These are phyloP conservation scores for Coprinopsis sp. DNA, from an alignment of 768 basidiomycete species.

Conservation along the genomic window DNA sequence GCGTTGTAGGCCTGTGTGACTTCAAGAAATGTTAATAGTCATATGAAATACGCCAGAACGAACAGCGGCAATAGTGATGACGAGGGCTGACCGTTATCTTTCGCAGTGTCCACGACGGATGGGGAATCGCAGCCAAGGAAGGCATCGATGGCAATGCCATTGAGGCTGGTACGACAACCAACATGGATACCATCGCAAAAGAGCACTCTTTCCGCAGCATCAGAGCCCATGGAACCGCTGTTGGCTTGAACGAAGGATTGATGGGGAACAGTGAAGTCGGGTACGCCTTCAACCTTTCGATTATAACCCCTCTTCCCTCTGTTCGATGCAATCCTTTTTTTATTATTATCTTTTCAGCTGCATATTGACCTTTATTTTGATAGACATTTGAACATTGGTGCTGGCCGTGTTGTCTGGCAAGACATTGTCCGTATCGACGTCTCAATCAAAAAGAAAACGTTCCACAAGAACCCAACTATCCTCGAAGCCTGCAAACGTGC, in stretches of 20 bases:
- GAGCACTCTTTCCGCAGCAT: conserved; percentile 67
- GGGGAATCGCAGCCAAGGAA: conserved; percentile 71
- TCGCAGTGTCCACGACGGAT: conserved; percentile 90
- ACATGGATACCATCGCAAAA: conserved; percentile 86
- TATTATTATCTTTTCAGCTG: background rate
- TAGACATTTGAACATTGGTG: conserved; percentile 92
- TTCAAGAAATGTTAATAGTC: too few species aligned
- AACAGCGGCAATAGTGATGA: too few species aligned
- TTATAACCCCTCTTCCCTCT: too few species aligned
- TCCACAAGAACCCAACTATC: too few species aligned
- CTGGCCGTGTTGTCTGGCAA: conserved; percentile 94
- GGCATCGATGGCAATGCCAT: conserved; percentile 87
- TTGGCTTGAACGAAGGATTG: too few species aligned
- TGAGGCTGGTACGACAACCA: conserved; percentile 73
- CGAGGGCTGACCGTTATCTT: too few species aligned
- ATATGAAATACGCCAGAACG: too few species aligned
- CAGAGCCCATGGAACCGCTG: too few species aligned
- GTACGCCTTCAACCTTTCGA: too few species aligned
- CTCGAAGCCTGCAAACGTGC: conserved; percentile 70
- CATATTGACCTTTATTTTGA: too few species aligned
- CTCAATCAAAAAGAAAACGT: conserved; percentile 89
- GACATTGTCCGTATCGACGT: conserved; percentile 96
- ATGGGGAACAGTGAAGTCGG: conserved; percentile 99
- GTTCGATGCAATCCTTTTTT: background rate
- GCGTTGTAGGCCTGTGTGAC: too few species aligned